Evolutionary conservation across 2,329 filamentous ascomycete species (phyloP).

Genomic region (Tolypocladium tundrense): DNA sequence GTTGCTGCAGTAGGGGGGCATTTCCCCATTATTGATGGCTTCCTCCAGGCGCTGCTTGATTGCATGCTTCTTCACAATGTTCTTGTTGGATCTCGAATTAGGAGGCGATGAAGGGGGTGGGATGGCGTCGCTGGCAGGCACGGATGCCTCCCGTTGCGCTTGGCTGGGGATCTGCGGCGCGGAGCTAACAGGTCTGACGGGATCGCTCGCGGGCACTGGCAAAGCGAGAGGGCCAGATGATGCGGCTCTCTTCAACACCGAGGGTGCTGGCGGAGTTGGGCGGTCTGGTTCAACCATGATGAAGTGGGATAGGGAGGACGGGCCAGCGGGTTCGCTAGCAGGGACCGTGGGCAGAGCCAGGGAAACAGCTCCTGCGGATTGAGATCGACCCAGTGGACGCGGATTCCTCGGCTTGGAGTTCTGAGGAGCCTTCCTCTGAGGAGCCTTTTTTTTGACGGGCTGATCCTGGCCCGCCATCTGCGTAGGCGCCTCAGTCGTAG

Average conservation of each 20-base stretch:
- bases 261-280: constrained; percentile 20
- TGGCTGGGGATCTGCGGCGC: constrained; percentile 10
- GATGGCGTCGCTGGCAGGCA: constrained; percentile 32
- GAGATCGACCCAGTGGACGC: constrained; percentile 22
- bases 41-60: constrained; percentile 49
- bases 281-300: constrained; percentile 7
- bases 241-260: constrained; percentile 27
- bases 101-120: constrained; percentile 26
- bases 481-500: background rate
- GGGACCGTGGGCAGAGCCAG: constrained; percentile 24
- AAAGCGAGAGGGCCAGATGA: constrained; percentile 22
- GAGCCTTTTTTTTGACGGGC: background rate
- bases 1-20: constrained; percentile 83
- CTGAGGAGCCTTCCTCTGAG: constrained; percentile 1
- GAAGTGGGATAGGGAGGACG: constrained; percentile 27
- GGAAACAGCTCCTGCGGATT: constrained; percentile 21
- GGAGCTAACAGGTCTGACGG: constrained; percentile 16
- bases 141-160: constrained; percentile 23
- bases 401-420: constrained; percentile 8
- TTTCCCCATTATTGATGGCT: constrained; percentile 66
- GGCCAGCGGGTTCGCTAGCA: constrained; percentile 40
- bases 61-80: constrained; percentile 51
- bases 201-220: constrained; percentile 37
- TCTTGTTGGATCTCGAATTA: constrained; percentile 48
- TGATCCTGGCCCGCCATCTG: background rate